phyloP scores from a whole-genome alignment of 2,329 filamentous ascomycete genomes.

The Monilinia fructigena region DNA sequence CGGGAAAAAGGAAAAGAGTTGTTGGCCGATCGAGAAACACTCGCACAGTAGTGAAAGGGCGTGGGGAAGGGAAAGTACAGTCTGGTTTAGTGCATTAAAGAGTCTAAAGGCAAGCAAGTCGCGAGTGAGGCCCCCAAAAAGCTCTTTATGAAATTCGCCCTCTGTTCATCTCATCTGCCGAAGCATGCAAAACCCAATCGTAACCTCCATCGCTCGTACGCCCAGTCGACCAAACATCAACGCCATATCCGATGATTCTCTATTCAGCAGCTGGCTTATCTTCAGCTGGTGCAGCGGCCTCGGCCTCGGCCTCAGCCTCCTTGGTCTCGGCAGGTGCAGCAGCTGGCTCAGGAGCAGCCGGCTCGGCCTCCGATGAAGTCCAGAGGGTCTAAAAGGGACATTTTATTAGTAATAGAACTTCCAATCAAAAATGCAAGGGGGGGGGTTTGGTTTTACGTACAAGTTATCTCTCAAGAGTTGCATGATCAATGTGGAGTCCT shows the following conservation, averaged over 20 bases:
- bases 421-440: background rate
- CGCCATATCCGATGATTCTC: slow-evolving; percentile 36
- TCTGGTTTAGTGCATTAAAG: slow-evolving; percentile 38
- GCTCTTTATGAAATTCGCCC: slow-evolving; percentile 33
- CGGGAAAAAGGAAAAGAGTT: slow-evolving; percentile 22
- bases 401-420: slow-evolving; percentile 18
- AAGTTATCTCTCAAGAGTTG: slow-evolving; percentile 97
- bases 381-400: slow-evolving; percentile 76
- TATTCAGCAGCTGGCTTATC: slow-evolving; percentile 40
- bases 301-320: slow-evolving; percentile 43
- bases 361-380: slow-evolving; percentile 97
- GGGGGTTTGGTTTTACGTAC: slow-evolving; percentile 23
- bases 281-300: slow-evolving; percentile 50
- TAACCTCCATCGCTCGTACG: slow-evolving; percentile 35
- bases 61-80: slow-evolving; percentile 33
- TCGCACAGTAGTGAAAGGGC: slow-evolving; percentile 24
- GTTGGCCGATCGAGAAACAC: slow-evolving; percentile 18
- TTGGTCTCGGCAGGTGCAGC: slow-evolving; percentile 50
- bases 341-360: slow-evolving; percentile 60
- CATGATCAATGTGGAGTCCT: slow-evolving; percentile 99
- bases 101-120: slow-evolving; percentile 39
- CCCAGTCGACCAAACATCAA: slow-evolving; percentile 39
- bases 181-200: slow-evolving; percentile 38
- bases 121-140: slow-evolving; percentile 37
- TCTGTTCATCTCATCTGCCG: slow-evolving; percentile 35